Evolutionary conservation across 345 rosid genomes (phyloP).

Genomic region (Moringa oleifera): DNA sequence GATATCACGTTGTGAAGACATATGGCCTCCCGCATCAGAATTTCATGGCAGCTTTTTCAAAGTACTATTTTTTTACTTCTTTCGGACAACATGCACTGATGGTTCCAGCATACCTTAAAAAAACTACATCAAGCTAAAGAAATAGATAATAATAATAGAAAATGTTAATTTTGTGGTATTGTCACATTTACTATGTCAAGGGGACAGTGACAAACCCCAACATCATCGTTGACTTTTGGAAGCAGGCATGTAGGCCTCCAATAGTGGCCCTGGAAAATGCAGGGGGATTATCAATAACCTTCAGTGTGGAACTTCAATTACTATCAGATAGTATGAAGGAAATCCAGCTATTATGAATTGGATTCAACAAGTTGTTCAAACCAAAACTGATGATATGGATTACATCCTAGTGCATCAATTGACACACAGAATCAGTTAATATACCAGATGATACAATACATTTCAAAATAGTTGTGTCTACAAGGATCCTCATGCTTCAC

Average conservation of each 20-base stretch:
- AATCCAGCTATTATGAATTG: conserved; percentile 7
- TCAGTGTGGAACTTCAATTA: conserved; percentile 13
- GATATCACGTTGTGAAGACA: background rate
- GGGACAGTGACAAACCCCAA: conserved; percentile 20
- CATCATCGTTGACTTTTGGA: conserved; percentile 37
- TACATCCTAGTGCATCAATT: background rate
- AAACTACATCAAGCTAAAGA: conserved; percentile 6
- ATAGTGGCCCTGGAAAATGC: conserved; percentile 51
- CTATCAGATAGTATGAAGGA: conserved; percentile 7
- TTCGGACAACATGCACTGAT: background rate
- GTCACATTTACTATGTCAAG: conserved; percentile 25
- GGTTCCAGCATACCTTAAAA: conserved; percentile 16
- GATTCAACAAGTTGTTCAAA: background rate
- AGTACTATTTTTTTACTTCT: conserved; percentile 9
- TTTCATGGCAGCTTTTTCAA: background rate
- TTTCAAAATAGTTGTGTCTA: too few relatives aligned
- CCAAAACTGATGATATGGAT: background rate
- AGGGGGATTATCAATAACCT: conserved; percentile 35
- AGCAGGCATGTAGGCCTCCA: conserved; percentile 34
- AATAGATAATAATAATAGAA: conserved; percentile 4
- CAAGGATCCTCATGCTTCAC: background rate
- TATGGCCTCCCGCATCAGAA: background rate
- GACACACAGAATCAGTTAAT: background rate
- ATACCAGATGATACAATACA: background rate
- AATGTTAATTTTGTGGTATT: conserved; percentile 12